Evolutionary conservation across 1,284 basidiomycete species (phyloP), one percentile per base, ranked within the genome.

Genomic region (Pterulicium gracile): DNA sequence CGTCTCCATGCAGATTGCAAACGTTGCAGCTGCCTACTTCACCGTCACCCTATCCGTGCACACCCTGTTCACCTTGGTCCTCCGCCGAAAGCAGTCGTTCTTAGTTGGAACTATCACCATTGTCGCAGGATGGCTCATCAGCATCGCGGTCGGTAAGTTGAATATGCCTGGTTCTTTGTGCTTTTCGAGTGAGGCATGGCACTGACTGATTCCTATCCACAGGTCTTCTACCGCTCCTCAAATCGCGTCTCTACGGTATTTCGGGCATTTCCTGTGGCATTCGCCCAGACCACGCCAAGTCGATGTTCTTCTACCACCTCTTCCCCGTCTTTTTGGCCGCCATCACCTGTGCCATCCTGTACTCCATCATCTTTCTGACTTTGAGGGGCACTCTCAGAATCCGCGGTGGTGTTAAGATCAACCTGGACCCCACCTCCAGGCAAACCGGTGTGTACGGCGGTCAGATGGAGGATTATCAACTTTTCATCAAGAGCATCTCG

Each of bases 11-110:
- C 76, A 83, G 54, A 62, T 81, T 32, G 81, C 79, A 19, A 73
- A 77, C 53, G 72, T 76, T 57, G 67, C 72, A 2, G 69, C 67
- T 19, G 77, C 75, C 7, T 85, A 75, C 62, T 87, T 85, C 58
- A 79, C 75, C 1, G 66, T 74, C 4, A 65, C 70, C 7, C 79
- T 84, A 50, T 77, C 75, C 2, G 55, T 82, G n/a, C 83, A 87
- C 57, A 75, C 79, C 0, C 80, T 85, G 64, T 72, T 68, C 52
- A 75, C 79, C 15, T 65, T 86, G 36, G 76, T 80, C 5, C 63
- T 85, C 45, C 68, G 67, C 46, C 67, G 66, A 50, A 70, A 70
- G 23, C 73, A 77, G 51, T 70, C 75, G 4, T 54, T 59, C 7
- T 67, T 75, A 61, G 59, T 75, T 18, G 74, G 70, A 50, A 56